Evolutionary conservation across 2,329 filamentous ascomycete genomes (phyloP), one percentile per base, ranked within the genome.

Genomic region (Aspergillus novoparasiticus): DNA sequence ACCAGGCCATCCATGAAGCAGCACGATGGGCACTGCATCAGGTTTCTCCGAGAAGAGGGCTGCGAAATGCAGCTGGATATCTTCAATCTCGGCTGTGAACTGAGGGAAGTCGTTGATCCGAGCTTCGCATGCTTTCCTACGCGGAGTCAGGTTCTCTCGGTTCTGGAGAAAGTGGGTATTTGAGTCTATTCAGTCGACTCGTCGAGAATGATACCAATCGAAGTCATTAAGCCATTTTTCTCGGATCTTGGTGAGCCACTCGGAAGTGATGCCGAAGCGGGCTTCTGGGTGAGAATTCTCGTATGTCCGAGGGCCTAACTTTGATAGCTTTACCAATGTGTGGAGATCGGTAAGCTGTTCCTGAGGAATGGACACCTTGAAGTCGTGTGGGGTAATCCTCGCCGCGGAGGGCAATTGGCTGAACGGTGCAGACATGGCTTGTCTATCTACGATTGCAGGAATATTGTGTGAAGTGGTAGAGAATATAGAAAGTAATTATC

Each of bases 21-120:
- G 69, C 4, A 79, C 64, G n/a, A 85, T 66, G 0, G 84, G 84
- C 8, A 83, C 75, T 0, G 84, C 84, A 69, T 81, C 76, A 6
- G 73, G 58, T 16, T 78, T 81, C 58, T 77, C 66, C 0, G 82
- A 85, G 64, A 84, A 84, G 0, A 85, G 73, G 2, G 81, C 83
- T 0, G 78, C 70, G 66, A 85, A 85, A 69, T 85, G 83, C 51
- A 85, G 72, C 1, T 72, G 68, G 53, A 81, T 57, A 28, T 83
- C 80, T 12, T 77, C 75, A 57, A 86, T 75, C 0, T 73, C 65
- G 0, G 77, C 73, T 2, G 73, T 83, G 74, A 80, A 86, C 64
- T 86, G 83, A 2, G 83, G 83, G 51, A 83, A 82, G 14, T 73
- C 77, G 68, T 86, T 86, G 67, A 85, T 80, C 19, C 78, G 75